Evolutionary conservation across 352 stramenopile species (phyloP).

Genomic region (Phytophthora sansomeana): DNA sequence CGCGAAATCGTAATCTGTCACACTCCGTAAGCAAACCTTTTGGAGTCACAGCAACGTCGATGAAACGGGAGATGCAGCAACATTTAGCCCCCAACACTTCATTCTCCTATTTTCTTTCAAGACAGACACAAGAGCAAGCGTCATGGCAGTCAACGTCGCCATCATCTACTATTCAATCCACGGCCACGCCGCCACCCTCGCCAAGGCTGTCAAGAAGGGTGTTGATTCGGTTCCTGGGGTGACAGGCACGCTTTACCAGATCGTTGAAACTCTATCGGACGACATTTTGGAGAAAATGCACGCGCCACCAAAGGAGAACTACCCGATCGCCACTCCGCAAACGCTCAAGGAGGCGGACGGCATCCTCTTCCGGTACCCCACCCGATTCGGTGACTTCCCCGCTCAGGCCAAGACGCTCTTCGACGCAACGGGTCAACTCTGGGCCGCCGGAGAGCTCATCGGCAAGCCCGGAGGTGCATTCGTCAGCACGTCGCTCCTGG

Average conservation of each 20-base stretch:
- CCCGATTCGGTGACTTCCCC: slow-evolving; percentile 15
- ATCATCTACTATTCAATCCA: slow-evolving; percentile 30
- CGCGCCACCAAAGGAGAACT: slow-evolving; percentile 15
- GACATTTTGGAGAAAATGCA: slow-evolving; percentile 23
- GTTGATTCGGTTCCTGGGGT: slow-evolving; percentile 17
- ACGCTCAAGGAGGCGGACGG: slow-evolving; percentile 25
- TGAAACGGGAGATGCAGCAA: no score
- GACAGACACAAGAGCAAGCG: no score
- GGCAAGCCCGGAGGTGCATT: slow-evolving; percentile 19
- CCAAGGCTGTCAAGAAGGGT: slow-evolving; percentile 14
- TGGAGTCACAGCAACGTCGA: no score
- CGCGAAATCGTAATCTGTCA: no score
- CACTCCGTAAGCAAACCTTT: no score
- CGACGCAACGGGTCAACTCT: slow-evolving; percentile 14
- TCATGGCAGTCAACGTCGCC: slow-evolving; percentile 21
- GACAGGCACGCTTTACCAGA: slow-evolving; percentile 13
- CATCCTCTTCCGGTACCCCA: slow-evolving; percentile 23
- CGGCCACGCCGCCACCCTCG: slow-evolving; percentile 14
- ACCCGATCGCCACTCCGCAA: slow-evolving; percentile 14
- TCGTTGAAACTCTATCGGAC: slow-evolving; percentile 15
- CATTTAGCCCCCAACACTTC: no score
- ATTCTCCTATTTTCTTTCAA: slow-evolving; percentile 5
- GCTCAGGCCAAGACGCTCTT: slow-evolving; percentile 20
- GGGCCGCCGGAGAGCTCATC: slow-evolving; percentile 5
- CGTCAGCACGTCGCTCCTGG: slow-evolving; percentile 16